Evolutionary conservation across 1,284 basidiomycete genomes (phyloP).

Genomic region (Ceratobasidium sp.): DNA sequence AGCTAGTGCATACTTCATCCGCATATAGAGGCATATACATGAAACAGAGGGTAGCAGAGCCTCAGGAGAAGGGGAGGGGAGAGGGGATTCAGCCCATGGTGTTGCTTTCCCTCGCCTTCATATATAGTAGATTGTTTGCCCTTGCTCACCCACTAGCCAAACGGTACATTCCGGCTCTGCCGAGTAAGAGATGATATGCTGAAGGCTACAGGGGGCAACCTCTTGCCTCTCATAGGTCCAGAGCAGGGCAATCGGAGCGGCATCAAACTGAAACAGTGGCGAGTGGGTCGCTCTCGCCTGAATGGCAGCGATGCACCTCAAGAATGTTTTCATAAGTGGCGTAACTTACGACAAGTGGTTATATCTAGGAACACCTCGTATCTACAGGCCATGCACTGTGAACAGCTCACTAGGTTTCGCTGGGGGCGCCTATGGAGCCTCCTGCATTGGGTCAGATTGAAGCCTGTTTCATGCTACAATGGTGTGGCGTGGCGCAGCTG

Average conservation of each 20-base stretch:
- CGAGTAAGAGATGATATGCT: conserved; percentile 1
- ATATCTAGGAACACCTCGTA: neutral
- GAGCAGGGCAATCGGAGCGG: conserved; percentile 31
- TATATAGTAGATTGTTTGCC: conserved; percentile 12
- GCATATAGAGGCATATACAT: neutral
- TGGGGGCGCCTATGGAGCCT: neutral
- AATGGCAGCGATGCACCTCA: neutral
- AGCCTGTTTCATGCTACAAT: neutral
- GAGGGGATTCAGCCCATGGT: neutral
- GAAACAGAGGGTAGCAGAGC: neutral
- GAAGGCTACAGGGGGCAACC: conserved; percentile 20
- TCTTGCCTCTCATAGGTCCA: neutral
- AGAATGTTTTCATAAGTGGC: neutral
- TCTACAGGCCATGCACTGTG: neutral
- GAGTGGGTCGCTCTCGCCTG: neutral
- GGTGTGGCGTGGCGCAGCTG: neutral
- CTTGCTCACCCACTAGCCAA: neutral
- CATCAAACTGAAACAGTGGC: conserved; percentile 41
- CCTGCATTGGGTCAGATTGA: neutral
- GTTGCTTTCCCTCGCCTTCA: neutral
- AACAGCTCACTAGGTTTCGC: neutral
- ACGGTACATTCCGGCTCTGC: neutral
- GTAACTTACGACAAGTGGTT: neutral
- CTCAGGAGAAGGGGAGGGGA: neutral
- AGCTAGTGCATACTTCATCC: neutral